phyloP scores from a whole-genome alignment of 225 moss, liverwort and hornwort species.

The Lunularia cruciata region DNA sequence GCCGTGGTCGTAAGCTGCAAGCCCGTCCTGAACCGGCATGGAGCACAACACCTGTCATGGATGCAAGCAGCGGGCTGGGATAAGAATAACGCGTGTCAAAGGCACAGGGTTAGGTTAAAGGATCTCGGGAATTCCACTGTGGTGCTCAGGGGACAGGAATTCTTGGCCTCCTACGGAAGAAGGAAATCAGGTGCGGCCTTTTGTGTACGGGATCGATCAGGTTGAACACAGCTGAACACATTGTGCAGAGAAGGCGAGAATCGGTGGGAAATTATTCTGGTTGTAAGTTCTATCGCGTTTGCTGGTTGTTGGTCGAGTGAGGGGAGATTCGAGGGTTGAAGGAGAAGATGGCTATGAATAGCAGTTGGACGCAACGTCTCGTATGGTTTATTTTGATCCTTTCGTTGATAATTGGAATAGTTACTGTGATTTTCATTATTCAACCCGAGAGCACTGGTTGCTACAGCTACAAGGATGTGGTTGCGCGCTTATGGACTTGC shows the following conservation, averaged over 20 bases:
- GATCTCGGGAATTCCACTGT: not conserved
- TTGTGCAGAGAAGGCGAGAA: no score
- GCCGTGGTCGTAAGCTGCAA: not conserved
- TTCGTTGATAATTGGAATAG: conserved; percentile 14
- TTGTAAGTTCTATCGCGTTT: no score
- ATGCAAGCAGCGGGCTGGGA: no score
- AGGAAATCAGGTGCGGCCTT: not conserved
- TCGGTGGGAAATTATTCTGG: not conserved
- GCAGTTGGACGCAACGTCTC: conserved; percentile 15
- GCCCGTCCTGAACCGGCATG: not conserved
- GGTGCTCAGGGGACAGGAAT: not conserved
- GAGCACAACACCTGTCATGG: conserved; percentile 13
- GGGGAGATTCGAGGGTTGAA: no score
- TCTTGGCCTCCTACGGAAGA: not conserved
- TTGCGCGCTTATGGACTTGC: conserved; percentile 26
- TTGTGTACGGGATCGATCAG: not conserved
- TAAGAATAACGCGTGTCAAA: not conserved
- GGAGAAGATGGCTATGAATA: not conserved
- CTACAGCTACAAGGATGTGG: conserved; percentile 19
- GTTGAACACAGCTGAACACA: not conserved
- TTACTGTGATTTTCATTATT: conserved; percentile 15
- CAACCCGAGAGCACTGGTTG: not conserved
- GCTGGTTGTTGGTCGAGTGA: not conserved
- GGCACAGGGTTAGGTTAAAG: not conserved
- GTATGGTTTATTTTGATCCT: conserved; percentile 24